phyloP scores from a whole-genome alignment of 1,284 basidiomycete species.

The Pseudozyma sp. region DNA sequence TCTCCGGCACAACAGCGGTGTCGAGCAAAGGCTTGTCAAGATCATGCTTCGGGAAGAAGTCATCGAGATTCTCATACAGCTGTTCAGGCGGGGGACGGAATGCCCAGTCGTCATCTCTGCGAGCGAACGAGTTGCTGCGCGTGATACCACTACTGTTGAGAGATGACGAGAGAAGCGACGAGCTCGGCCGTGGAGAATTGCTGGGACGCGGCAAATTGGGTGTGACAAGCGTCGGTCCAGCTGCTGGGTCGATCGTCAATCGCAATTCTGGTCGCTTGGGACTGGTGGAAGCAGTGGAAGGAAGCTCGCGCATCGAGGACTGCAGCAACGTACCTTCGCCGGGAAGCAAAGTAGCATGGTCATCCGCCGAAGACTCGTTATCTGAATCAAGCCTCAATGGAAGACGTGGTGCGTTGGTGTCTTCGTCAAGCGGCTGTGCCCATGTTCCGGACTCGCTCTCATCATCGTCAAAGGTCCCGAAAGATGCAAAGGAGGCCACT shows the following conservation, averaged over 20 bases:
- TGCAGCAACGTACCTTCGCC: constrained; percentile 33
- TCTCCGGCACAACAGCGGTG: constrained; percentile 76
- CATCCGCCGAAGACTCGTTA: constrained; percentile 19
- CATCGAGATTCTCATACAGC: constrained; percentile 90
- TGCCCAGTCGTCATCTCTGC: constrained; percentile 69
- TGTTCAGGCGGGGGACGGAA: constrained; percentile 92
- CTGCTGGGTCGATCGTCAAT: constrained; percentile 54
- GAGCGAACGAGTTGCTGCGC: constrained; percentile 59
- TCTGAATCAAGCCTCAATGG: constrained; percentile 26
- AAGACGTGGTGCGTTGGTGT: constrained; percentile 35
- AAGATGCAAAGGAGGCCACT: constrained; percentile 56
- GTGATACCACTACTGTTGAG: constrained; percentile 41
- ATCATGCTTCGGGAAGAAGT: constrained; percentile 96
- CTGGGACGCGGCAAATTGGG: constrained; percentile 9
- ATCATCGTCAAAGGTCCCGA: constrained; percentile 59
- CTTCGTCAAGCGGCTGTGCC: constrained; percentile 63
- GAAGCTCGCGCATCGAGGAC: constrained; percentile 7
- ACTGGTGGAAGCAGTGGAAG: constrained; percentile 16
- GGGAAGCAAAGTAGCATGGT: constrained; percentile 38
- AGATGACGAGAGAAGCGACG: constrained; percentile 27
- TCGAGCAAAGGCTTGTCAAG: constrained; percentile 96
- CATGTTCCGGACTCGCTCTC: constrained; percentile 62
- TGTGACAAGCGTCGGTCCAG: constrained; percentile 28
- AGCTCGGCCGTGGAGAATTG: constrained; percentile 26
- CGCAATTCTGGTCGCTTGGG: constrained; percentile 58